Conservation (phyloP, 352 stramenopile genomes). For the Phytophthora meadii region DNA sequence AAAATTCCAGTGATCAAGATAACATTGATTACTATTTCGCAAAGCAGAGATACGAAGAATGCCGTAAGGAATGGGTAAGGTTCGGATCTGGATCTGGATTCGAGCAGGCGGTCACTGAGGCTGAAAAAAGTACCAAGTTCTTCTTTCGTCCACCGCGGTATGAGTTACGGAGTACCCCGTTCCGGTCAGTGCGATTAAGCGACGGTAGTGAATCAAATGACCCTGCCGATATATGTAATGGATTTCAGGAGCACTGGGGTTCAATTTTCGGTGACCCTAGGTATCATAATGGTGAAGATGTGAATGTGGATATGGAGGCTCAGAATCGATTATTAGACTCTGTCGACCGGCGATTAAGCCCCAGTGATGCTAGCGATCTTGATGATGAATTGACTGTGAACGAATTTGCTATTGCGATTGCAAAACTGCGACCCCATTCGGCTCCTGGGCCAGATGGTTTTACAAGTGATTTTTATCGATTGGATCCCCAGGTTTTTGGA, state of each 20-base stretch:
- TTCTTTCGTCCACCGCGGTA: conserved; percentile 16
- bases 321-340: not conserved
- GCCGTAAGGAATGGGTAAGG: not conserved
- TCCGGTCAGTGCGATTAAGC: not conserved
- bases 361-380: not conserved
- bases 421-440: not conserved
- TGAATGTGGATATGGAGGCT: not conserved
- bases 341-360: not conserved
- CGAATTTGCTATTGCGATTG: not conserved
- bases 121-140: not conserved
- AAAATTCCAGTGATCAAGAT: not conserved
- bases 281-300: not conserved
- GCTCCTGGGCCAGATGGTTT: not conserved
- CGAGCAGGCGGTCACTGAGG: not conserved
- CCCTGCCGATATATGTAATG: not conserved
- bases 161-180: conserved; percentile 1
- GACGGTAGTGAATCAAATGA: conserved; percentile 3
- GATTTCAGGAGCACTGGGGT: conserved; percentile 13
- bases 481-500: not conserved
- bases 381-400: not conserved
- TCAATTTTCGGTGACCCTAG: conserved; percentile 7
- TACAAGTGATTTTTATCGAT: conserved; percentile 3
- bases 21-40: conserved; percentile 7
- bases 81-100: not conserved
- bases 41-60: not conserved